Evolutionary conservation across 202 grass and related monocot genomes (phyloP).

Genomic region (Bolboschoenoplectus hybrid): DNA sequence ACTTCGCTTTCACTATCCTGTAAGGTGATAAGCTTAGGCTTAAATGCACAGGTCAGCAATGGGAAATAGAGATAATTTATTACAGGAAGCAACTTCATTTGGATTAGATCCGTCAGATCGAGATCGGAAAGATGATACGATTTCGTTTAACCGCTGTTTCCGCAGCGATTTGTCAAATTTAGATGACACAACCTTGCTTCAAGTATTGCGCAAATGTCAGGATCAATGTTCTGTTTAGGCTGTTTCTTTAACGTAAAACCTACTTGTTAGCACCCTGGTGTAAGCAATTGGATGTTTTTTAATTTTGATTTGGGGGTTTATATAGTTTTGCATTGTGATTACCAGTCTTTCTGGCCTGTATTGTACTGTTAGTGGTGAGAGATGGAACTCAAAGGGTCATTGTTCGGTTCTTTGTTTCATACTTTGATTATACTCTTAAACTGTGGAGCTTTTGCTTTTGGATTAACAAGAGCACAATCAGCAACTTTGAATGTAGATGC

Average conservation of each 20-base stretch:
- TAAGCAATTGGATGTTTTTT: not conserved
- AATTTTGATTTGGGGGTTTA: slow-evolving; percentile 29
- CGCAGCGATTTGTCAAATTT: slow-evolving; percentile 9
- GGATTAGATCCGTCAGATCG: slow-evolving; percentile 36
- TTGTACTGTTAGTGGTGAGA: slow-evolving; percentile 36
- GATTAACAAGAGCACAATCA: slow-evolving; percentile 45
- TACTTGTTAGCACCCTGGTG: slow-evolving; percentile 36
- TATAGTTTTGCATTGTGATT: slow-evolving; percentile 14
- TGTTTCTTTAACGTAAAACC: slow-evolving; percentile 41
- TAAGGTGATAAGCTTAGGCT: not conserved
- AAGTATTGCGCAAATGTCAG: slow-evolving; percentile 26
- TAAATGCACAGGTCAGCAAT: not conserved
- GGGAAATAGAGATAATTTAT: not conserved
- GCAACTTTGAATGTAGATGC: slow-evolving; percentile 66
- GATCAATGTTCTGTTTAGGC: not conserved
- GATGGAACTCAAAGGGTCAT: slow-evolving; percentile 41
- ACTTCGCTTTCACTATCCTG: slow-evolving; percentile 3
- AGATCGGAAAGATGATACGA: slow-evolving; percentile 36
- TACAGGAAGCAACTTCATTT: not conserved
- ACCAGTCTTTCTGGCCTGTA: slow-evolving; percentile 23
- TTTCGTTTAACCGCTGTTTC: not conserved
- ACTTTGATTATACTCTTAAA: slow-evolving; percentile 44
- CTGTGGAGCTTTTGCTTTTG: slow-evolving; percentile 45
- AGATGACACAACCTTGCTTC: slow-evolving; percentile 10
- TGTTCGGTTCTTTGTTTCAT: slow-evolving; percentile 31